Conservation (phyloP, 495 filamentous ascomycete genomes). For the Annulohypoxylon nitens region DNA sequence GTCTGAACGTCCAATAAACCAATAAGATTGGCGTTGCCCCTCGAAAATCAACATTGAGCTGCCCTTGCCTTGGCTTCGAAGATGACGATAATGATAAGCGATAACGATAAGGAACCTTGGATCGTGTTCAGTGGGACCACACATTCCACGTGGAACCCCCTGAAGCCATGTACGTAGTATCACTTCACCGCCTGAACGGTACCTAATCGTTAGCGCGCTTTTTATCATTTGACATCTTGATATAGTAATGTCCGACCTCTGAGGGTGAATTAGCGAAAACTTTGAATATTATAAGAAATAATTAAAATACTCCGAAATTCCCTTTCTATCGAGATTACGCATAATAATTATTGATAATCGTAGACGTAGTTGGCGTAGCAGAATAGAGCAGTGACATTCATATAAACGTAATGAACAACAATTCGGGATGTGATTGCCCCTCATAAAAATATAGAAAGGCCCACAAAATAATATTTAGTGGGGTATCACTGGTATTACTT, state of each 20-base stretch:
- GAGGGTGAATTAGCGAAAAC: not conserved
- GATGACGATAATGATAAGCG: slow-evolving; percentile 22
- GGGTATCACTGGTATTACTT: not conserved
- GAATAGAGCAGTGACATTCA: not conserved
- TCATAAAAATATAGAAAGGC: not conserved
- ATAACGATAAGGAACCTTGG: slow-evolving; percentile 12
- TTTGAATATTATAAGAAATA: not conserved
- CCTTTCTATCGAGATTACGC: not conserved
- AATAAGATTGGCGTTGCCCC: slow-evolving; percentile 26
- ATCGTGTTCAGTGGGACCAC: not conserved
- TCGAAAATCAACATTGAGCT: slow-evolving; percentile 36
- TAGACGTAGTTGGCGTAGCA: not conserved
- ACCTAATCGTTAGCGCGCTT: slow-evolving; percentile 1
- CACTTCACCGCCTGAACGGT: slow-evolving; percentile 8
- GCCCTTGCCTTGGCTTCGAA: not conserved
- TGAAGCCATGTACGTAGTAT: not conserved
- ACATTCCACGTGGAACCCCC: slow-evolving; percentile 3
- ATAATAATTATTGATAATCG: not conserved
- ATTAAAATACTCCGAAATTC: not conserved
- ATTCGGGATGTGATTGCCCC: not conserved
- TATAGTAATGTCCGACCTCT: not conserved
- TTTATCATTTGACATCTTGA: not conserved
- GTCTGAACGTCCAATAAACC: not conserved
- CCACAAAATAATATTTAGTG: slow-evolving; percentile 3
- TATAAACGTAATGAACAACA: not conserved